phyloP scores from a whole-genome alignment of 768 basidiomycete genomes.

The Tylopilus balloui region DNA sequence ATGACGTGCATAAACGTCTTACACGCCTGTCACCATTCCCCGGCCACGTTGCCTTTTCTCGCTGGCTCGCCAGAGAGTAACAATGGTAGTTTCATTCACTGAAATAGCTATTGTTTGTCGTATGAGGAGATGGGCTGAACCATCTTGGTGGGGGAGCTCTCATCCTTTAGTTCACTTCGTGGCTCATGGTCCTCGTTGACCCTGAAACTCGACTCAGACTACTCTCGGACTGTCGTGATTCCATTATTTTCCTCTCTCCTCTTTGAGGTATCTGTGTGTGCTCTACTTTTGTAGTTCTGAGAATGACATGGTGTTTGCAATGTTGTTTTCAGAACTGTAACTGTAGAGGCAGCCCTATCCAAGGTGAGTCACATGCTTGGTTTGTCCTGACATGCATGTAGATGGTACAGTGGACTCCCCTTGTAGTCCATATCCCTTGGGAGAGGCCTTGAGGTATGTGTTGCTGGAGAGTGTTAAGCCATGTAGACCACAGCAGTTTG shows the following conservation, averaged over 20 bases:
- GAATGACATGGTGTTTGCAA: background rate
- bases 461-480: background rate
- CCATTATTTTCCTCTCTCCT: background rate
- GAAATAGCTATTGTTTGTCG: conserved; percentile 1
- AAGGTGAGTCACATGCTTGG: background rate
- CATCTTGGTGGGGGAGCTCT: background rate
- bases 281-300: conserved; percentile 2
- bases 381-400: background rate
- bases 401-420: no score
- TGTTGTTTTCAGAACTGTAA: conserved; percentile 4
- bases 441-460: no score
- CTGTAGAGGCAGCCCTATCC: background rate
- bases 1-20: no score
- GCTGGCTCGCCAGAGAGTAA: conserved; percentile 9
- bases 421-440: no score
- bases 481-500: no score
- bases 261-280: conserved; percentile 12
- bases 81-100: background rate
- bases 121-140: conserved; percentile 15
- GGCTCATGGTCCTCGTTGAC: conserved; percentile 13
- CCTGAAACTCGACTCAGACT: conserved; percentile 36
- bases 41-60: background rate
- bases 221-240: conserved; percentile 26
- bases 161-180: conserved; percentile 30
- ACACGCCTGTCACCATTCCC: no score